Percentiles rank a stretch among this genome's conserved stretches.
phyloP scores from a whole-genome alignment of 129 eudicot species.

The Chrysanthemum lavandulifolium region DNA sequence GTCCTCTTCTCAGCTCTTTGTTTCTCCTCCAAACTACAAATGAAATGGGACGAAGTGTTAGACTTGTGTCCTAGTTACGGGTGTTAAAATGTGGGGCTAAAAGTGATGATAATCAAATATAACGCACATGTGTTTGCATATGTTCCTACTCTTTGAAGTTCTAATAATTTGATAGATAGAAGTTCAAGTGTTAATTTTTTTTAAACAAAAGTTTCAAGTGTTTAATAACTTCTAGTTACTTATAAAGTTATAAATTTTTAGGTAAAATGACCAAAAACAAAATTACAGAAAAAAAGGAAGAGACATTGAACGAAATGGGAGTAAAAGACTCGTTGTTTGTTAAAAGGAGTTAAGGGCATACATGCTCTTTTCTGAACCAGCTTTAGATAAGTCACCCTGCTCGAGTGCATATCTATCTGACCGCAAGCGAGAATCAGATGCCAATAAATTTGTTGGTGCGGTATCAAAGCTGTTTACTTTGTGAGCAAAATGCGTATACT shows the following conservation, averaged over 20 bases:
- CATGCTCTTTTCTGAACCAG: slow-evolving; percentile 88
- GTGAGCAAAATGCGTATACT: slow-evolving; percentile 88
- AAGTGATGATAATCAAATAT: not conserved
- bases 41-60: not conserved
- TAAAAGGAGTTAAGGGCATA: not conserved
- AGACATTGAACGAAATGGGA: not conserved
- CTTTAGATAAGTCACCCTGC: slow-evolving; percentile 80
- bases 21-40: slow-evolving; percentile 75
- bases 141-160: not conserved
- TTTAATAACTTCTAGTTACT: no score
- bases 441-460: slow-evolving; percentile 74
- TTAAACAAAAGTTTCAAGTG: no score
- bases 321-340: not conserved
- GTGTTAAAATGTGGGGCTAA: not conserved
- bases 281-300: not conserved
- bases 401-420: slow-evolving; percentile 95
- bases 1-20: slow-evolving; percentile 90
- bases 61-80: not conserved
- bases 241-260: no score
- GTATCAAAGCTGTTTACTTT: slow-evolving; percentile 93
- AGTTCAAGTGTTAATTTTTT: not conserved
- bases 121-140: not conserved
- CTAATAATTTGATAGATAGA: not conserved
- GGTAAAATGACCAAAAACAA: no score
- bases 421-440: slow-evolving; percentile 92